These are phyloP conservation scores for Pseudogymnoascus sp. DNA, from an alignment of 2,329 filamentous ascomycete genomes.

Conservation along the genomic window DNA sequence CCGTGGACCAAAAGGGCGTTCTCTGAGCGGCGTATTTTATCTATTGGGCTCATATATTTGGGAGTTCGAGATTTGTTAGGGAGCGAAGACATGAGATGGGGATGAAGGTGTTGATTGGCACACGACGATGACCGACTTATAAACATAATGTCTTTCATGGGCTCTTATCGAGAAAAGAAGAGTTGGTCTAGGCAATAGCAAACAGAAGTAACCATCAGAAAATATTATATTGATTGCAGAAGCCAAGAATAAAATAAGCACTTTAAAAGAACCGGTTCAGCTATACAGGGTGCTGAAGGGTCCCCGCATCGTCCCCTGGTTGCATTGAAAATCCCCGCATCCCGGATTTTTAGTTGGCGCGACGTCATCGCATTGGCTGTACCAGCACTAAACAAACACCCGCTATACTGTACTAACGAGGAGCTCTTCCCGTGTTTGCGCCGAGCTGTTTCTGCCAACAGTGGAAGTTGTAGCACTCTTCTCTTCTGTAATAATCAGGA, in stretches of 20 bases:
- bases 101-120: background rate
- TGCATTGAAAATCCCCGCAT: slow-evolving; percentile 3
- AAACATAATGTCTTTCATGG: slow-evolving; percentile 7
- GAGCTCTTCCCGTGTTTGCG: background rate
- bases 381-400: background rate
- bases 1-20: slow-evolving; percentile 3
- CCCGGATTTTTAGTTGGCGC: background rate
- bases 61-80: slow-evolving; percentile 5
- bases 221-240: background rate
- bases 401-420: background rate
- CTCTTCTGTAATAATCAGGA: background rate
- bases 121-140: slow-evolving; percentile 8
- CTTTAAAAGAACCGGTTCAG: background rate
- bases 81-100: slow-evolving; percentile 4
- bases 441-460: background rate
- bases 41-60: slow-evolving; percentile 6
- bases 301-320: background rate
- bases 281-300: background rate
- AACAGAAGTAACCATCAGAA: slow-evolving; percentile 2
- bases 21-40: background rate
- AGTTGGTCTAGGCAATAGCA: background rate
- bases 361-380: slow-evolving; percentile 6
- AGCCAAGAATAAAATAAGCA: slow-evolving; percentile 9
- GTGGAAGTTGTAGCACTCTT: background rate
- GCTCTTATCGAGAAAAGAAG: background rate